A percentile compares a stretch with the other conserved stretches of the same genome.
phyloP scores from a whole-genome alignment of 2,329 filamentous ascomycete species.

The Rhynchosporium agropyri region DNA sequence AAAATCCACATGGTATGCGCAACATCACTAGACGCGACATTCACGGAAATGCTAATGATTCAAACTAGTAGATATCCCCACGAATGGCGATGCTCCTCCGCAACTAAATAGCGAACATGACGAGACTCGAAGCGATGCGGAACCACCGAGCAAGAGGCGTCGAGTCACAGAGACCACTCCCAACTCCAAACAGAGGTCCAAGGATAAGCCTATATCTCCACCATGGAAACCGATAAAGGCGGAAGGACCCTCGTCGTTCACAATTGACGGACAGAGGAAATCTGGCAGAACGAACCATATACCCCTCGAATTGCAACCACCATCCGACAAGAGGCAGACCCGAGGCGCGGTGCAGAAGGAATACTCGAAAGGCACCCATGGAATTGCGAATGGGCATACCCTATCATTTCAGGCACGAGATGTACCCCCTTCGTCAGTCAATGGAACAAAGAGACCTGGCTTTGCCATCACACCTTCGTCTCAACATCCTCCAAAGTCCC shows the following conservation, averaged over 20 bases:
- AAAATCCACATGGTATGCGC: constrained; percentile 38
- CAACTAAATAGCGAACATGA: constrained; percentile 41
- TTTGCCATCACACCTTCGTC: constrained; percentile 26
- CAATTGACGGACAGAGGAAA: constrained; percentile 70
- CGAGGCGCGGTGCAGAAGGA: constrained; percentile 48
- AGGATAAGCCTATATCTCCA: constrained; percentile 67
- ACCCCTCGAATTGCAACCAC: constrained; percentile 55
- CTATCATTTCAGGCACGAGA: constrained; percentile 31
- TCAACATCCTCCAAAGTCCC: constrained; percentile 31
- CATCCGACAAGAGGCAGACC: constrained; percentile 55
- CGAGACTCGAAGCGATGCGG: constrained; percentile 44
- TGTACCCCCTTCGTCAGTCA: constrained; percentile 27
- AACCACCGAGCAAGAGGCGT: constrained; percentile 66
- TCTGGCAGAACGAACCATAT: constrained; percentile 64
- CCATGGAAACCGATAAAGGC: constrained; percentile 89
- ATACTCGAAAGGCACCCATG: constrained; percentile 38
- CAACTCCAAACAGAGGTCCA: constrained; percentile 43
- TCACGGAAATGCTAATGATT: constrained; percentile 27
- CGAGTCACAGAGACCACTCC: constrained; percentile 56
- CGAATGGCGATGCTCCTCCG: constrained; percentile 34
- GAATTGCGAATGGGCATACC: constrained; percentile 30
- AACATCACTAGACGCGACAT: constrained; percentile 11
- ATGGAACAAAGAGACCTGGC: constrained; percentile 32
- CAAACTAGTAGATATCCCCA: constrained; percentile 32
- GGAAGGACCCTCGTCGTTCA: constrained; percentile 85